Evolutionary conservation across 805 yeast genomes (phyloP).

Genomic region (Ogataea salicorniae): DNA sequence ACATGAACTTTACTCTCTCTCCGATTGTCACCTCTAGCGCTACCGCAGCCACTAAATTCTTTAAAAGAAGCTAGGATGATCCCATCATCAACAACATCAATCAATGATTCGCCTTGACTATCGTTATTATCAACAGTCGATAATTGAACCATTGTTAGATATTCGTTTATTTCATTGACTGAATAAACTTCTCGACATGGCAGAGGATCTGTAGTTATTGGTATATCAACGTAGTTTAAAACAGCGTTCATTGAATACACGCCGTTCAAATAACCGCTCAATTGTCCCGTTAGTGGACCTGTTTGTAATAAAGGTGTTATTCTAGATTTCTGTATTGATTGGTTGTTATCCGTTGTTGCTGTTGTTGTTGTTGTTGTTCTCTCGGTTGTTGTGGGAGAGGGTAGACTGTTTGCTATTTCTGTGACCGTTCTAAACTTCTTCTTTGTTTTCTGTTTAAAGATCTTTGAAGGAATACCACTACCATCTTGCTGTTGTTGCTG

Average conservation of each 20-base stretch:
- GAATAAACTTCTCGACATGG: not conserved
- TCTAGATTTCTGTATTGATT: too few species aligned
- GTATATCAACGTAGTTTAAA: conserved; percentile 11
- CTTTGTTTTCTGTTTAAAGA: not conserved
- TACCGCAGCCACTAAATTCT: not conserved
- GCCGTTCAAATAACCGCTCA: conserved; percentile 9
- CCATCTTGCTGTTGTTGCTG: not conserved
- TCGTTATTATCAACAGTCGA: not conserved
- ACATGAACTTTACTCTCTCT: conserved; percentile 1
- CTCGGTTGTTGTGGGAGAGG: not conserved
- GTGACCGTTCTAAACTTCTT: not conserved
- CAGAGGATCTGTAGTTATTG: conserved; percentile 2
- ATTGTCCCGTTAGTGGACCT: conserved; percentile 10
- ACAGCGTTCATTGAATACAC: conserved; percentile 14
- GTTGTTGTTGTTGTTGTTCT: not conserved
- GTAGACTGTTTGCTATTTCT: not conserved
- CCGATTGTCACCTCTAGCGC: not conserved
- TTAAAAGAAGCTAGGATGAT: not conserved
- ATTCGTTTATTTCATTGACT: not conserved
- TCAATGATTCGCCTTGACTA: not conserved
- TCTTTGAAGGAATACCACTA: not conserved
- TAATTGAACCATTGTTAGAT: not conserved
- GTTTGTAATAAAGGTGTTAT: not conserved
- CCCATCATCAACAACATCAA: not conserved
- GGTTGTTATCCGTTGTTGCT: too few species aligned